phyloP scores from a whole-genome alignment of 169 alveolate genomes.

The Eimeria falciformis region DNA sequence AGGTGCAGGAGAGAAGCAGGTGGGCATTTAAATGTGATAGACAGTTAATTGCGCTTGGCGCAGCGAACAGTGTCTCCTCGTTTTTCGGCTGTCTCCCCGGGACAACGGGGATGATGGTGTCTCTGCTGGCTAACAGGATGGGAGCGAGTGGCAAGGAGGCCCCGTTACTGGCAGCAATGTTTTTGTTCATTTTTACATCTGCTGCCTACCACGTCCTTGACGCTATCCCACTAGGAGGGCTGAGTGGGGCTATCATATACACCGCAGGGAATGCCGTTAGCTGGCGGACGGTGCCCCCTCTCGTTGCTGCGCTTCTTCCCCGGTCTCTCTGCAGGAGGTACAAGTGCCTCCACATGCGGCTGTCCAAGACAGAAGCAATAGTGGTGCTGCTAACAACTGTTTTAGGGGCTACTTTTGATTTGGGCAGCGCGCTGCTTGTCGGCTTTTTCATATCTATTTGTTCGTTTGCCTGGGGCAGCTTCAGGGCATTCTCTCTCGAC shows the following conservation, averaged over 20 bases:
- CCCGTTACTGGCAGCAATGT: slow-evolving; percentile 24
- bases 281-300: slow-evolving; percentile 33
- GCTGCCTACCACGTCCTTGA: slow-evolving; percentile 47
- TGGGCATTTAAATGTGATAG: neutral
- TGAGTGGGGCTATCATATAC: slow-evolving; percentile 57
- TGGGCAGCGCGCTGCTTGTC: slow-evolving; percentile 45
- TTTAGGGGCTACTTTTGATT: slow-evolving; percentile 15
- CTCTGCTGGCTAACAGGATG: slow-evolving; percentile 27
- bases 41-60: slow-evolving; percentile 48
- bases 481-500: neutral
- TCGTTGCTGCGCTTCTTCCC: slow-evolving; percentile 51
- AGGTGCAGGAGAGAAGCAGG: slow-evolving; percentile 28
- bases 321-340: neutral
- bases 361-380: slow-evolving; percentile 39
- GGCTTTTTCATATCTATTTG: slow-evolving; percentile 43
- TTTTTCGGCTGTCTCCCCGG: slow-evolving; percentile 64
- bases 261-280: slow-evolving; percentile 43
- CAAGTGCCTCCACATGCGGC: slow-evolving; percentile 22
- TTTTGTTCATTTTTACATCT: slow-evolving; percentile 5
- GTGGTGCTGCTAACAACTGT: slow-evolving; percentile 48
- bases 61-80: slow-evolving; percentile 51
- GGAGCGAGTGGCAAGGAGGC: slow-evolving; percentile 57
- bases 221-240: slow-evolving; percentile 57
- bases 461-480: slow-evolving; percentile 53
- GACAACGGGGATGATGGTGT: slow-evolving; percentile 36